Base-by-base conservation (phyloP, 2,329 filamentous ascomycete species). In the Alternaria sp. region DNA sequence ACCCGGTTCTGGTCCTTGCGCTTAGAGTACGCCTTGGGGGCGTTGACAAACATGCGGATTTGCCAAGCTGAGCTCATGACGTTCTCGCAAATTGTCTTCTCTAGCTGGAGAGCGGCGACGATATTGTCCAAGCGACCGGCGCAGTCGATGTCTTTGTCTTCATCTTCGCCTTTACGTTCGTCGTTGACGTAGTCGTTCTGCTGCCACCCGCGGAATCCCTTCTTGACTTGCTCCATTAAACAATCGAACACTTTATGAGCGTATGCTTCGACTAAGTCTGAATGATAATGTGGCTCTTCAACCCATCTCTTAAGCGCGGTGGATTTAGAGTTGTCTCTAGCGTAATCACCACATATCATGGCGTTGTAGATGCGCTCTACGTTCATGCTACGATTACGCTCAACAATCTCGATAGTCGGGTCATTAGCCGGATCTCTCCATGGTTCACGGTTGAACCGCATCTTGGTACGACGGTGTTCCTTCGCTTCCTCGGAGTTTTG, bases 31-130 rank as follows among this genome's bases (percentile, higher is more conserved):
- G 73, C 74, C 23, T 68, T 69, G 0, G 74, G 74, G 6, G 74
- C 74, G 34, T 77, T 77, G 14, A 77, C 72, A 33, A 77, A 77
- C 73, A 77, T 77, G 6, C 74, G 66, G 41, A 76, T 74, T 54
- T 76, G 72, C 40, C 71, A 71, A 2, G 72, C 72, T 1, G 73
- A 76, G 55, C 65, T 70, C 67, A 77, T 74, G 14, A 77, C 72
- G 49, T 77, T 74, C 40, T 77, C 74, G 53, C 74, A 76, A 14
- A 77, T 74, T 0, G 73, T 75, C 62, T 76, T 77, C 51, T 77
- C 74, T 31, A 72, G 67, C 60, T 72, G 68, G 1, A 77, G 66
- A 1, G 69, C 73, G 13, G 58, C 52, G 17, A 77, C 66, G 50
- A 77, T 67, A 29, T 72, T 75, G 5, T 72, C 65, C 10, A 77